Base-by-base conservation (phyloP, 225 moss, liverwort and hornwort genomes). In the Sphagnum contortum region DNA sequence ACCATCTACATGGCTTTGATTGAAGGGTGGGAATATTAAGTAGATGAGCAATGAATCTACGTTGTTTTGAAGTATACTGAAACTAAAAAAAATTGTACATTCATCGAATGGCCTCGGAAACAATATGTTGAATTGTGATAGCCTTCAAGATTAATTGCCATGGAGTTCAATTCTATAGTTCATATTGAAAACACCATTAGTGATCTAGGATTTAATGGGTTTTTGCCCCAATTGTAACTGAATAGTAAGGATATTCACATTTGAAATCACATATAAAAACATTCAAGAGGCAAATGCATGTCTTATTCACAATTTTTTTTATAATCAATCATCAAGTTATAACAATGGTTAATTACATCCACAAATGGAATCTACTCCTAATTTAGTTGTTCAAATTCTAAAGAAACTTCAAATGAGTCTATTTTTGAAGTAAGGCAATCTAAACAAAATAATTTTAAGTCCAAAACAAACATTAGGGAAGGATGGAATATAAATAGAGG, bases 1-100 rank as follows among this genome's bases (percentile, higher is more conserved):
- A 49, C 71, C 73, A 60, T 77, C 75, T n/a, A 73, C 79, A 56
- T 96, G 95, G 95, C 74, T 87, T 59, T 79, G 85, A 64, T 72
- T 92, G 63, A 96, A 88, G 74, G 86, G 81, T 9, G 79, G 70
- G 55, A 78, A 71, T 45, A 76, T 73, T 49, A 87, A 90, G 66
- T 86, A 87, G 69, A 68, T 68, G 45, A 75, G 68, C 59, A 66
- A 70, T 65, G 81, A 86, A 61, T 63, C 68, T 46, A 68, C 51
- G 77, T 73, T 48, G 76, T 45, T 45, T 9, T 64, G 12, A 50
- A 14, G 46, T 9, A 53, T 46, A 68, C 60, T 66, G 66, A 67
- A 66, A 57, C 55, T 64, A 61, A 75, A 71, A 45, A 53, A 46
- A 65, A 68, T 75, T 48, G 53, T 12, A 29, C 68, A 71, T 11